These are phyloP conservation scores for Penicillium tannophilum DNA, from an alignment of 495 filamentous ascomycete genomes.

Conservation along the genomic window DNA sequence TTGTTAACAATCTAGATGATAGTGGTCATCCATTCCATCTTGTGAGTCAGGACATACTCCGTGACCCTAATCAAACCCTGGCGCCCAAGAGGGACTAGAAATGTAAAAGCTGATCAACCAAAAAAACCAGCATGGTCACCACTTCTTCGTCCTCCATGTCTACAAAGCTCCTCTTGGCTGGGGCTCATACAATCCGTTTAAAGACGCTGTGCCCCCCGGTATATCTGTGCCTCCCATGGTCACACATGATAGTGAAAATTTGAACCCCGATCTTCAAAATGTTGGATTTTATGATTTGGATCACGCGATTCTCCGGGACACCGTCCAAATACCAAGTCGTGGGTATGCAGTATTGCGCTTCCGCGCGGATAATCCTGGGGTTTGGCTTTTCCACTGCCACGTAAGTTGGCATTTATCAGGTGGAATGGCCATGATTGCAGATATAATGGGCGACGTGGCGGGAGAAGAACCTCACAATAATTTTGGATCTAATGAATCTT, in stretches of 20 bases:
- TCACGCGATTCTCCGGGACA: constrained; percentile 45
- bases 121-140: too few relatives aligned
- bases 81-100: too few relatives aligned
- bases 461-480: too few relatives aligned
- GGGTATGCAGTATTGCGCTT: constrained; percentile 66
- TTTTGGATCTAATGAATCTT: too few relatives aligned
- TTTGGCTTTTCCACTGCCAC: constrained; percentile 63
- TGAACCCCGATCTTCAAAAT: too few relatives aligned
- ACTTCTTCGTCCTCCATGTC: too few relatives aligned
- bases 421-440: too few relatives aligned
- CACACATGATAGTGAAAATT: constrained; percentile 21
- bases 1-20: background rate
- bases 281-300: too few relatives aligned
- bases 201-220: constrained; percentile 18
- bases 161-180: constrained; percentile 22
- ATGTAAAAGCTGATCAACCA: too few relatives aligned
- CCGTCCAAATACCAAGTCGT: constrained; percentile 57
- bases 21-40: background rate
- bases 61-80: too few relatives aligned
- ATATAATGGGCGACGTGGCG: too few relatives aligned
- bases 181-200: constrained; percentile 50
- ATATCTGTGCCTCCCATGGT: constrained; percentile 20
- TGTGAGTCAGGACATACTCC: background rate
- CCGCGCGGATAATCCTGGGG: constrained; percentile 65
- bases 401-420: constrained; percentile 61